These are phyloP conservation scores for Hypomyces perniciosus DNA, from an alignment of 2,329 filamentous ascomycete species.

Conservation along the genomic window DNA sequence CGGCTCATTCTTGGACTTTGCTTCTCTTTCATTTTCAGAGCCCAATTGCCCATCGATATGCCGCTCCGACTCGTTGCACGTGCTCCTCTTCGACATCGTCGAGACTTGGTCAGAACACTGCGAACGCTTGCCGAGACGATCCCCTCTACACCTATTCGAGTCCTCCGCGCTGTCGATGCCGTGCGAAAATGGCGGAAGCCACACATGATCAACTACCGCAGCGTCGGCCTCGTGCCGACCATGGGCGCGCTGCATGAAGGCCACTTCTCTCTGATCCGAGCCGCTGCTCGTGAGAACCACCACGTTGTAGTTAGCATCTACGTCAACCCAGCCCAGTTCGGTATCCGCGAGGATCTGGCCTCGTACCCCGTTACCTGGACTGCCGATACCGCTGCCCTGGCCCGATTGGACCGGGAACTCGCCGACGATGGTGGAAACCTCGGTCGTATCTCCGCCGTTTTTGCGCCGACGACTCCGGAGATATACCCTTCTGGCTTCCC, in stretches of 20 bases:
- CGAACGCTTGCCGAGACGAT: slow-evolving; percentile 37
- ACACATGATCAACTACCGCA: slow-evolving; percentile 59
- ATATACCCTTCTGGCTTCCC: slow-evolving; percentile 85
- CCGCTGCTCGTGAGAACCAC: slow-evolving; percentile 76
- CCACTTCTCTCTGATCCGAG: slow-evolving; percentile 78
- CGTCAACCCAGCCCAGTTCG: slow-evolving; percentile 96
- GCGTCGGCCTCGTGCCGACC: slow-evolving; percentile 85
- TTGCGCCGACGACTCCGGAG: slow-evolving; percentile 72
- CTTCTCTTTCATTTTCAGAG: background rate
- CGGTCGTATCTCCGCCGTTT: slow-evolving; percentile 74
- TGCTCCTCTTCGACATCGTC: slow-evolving; percentile 3
- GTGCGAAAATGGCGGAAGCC: slow-evolving; percentile 65
- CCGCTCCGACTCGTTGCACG: slow-evolving; percentile 4
- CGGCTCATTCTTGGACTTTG: slow-evolving; percentile 1
- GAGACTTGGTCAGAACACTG: slow-evolving; percentile 14
- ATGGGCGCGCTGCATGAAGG: slow-evolving; percentile 97
- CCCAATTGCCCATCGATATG: no score
- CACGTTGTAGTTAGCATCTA: slow-evolving; percentile 88
- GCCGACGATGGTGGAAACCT: slow-evolving; percentile 50
- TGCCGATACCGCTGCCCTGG: slow-evolving; percentile 62
- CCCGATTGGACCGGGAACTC: slow-evolving; percentile 65
- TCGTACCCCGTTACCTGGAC: slow-evolving; percentile 91
- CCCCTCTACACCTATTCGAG: slow-evolving; percentile 53
- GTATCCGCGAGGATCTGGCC: slow-evolving; percentile 76
- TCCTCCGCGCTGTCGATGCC: slow-evolving; percentile 70